These are phyloP conservation scores for Fusarium drepaniforme DNA, from an alignment of 2,329 filamentous ascomycete genomes.

Conservation along the genomic window DNA sequence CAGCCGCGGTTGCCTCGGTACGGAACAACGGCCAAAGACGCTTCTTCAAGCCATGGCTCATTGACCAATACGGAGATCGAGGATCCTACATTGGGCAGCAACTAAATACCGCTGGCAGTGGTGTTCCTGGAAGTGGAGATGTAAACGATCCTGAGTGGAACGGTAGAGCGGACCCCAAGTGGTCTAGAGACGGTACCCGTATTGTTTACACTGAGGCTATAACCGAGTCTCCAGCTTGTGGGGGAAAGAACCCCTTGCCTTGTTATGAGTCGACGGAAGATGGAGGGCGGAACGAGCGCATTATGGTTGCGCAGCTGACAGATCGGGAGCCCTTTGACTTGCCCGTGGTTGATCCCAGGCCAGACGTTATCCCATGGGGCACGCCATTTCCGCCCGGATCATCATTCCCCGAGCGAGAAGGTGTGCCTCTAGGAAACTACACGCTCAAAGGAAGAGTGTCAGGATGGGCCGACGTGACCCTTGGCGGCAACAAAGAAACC, in stretches of 20 bases:
- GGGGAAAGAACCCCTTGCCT: neutral
- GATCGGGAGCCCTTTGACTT: neutral
- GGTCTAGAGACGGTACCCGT: neutral
- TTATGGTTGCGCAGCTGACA: neutral
- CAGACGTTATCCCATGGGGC: neutral
- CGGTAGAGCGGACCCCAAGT: neutral
- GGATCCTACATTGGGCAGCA: neutral
- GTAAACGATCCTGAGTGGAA: neutral
- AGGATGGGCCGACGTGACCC: neutral
- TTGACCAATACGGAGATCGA: neutral
- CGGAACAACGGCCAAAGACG: neutral
- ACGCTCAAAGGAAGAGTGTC: neutral
- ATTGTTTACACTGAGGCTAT: neutral
- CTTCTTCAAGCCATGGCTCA: neutral
- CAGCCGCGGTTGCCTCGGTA: neutral
- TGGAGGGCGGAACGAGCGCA: neutral
- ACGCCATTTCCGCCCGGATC: neutral
- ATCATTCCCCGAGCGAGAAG: neutral
- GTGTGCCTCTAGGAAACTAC: neutral
- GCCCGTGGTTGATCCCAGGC: neutral
- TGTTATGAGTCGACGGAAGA: neutral
- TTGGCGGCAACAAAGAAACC: neutral
- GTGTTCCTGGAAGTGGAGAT: neutral
- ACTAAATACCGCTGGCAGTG: neutral
- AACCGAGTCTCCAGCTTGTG: neutral